Conservation (phyloP, 306 rosid genomes). For the Dalbergia cultrata region DNA sequence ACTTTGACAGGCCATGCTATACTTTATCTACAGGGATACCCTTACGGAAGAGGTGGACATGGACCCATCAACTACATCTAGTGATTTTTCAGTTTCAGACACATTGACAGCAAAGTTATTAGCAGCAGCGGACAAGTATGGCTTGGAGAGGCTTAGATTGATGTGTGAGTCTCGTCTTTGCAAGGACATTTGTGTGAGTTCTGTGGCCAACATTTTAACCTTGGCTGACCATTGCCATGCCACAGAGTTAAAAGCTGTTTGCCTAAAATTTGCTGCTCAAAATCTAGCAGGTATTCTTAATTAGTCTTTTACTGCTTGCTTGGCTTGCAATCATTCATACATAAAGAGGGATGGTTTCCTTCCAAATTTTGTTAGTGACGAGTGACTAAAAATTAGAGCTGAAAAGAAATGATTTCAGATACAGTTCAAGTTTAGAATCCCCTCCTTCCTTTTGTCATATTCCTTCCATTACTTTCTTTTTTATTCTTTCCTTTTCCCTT, state of each 20-base stretch:
- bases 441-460: background rate
- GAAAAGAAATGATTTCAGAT: slow-evolving; percentile 13
- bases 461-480: background rate
- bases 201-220: slow-evolving; percentile 76
- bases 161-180: slow-evolving; percentile 92
- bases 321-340: slow-evolving; percentile 25
- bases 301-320: slow-evolving; percentile 23
- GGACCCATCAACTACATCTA: slow-evolving; percentile 60
- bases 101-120: slow-evolving; percentile 75
- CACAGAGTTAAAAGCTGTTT: slow-evolving; percentile 70
- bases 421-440: background rate
- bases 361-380: background rate
- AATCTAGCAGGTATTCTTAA: slow-evolving; percentile 80
- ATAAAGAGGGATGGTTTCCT: slow-evolving; percentile 18
- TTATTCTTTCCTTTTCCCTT: slow-evolving; percentile 6
- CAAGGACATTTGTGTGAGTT: slow-evolving; percentile 77
- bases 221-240: slow-evolving; percentile 83
- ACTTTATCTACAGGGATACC: slow-evolving; percentile 80
- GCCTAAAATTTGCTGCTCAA: slow-evolving; percentile 87
- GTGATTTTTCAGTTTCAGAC: slow-evolving; percentile 59
- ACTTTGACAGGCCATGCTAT: slow-evolving; percentile 75
- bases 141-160: slow-evolving; percentile 75
- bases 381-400: slow-evolving; percentile 3
- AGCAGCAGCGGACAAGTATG: slow-evolving; percentile 81
- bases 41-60: slow-evolving; percentile 73